Percentiles rank a stretch among this genome's conserved stretches.
phyloP scores from a whole-genome alignment of 73 alveolate species.

The Paramecium bursaria region DNA sequence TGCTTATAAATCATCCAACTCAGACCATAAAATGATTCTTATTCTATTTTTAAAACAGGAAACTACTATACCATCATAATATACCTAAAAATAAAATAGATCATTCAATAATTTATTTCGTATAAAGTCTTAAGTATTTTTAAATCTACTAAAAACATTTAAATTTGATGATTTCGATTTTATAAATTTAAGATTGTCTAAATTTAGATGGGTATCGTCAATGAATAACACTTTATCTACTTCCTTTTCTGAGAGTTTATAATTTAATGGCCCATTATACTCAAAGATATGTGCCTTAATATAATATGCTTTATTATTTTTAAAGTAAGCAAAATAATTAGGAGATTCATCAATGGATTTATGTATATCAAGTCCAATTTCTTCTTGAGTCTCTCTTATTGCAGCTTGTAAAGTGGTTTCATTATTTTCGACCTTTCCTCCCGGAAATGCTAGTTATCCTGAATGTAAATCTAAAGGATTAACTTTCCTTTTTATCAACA shows the following conservation, averaged over 20 bases:
- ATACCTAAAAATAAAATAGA: not conserved
- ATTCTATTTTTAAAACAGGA: constrained; percentile 9
- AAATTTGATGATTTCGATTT: not conserved
- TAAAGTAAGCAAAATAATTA: constrained; percentile 50
- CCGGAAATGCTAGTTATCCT: constrained; percentile 68
- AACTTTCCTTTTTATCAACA: constrained; percentile 22
- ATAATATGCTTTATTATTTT: not conserved
- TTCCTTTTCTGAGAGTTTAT: not conserved
- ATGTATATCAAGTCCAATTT: constrained; percentile 64
- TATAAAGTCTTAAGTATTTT: not conserved
- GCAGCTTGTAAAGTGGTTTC: constrained; percentile 63
- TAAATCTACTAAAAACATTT: constrained; percentile 7
- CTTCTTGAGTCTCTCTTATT: constrained; percentile 59
- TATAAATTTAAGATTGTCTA: not conserved
- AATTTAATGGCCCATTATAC: not conserved
- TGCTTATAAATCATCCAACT: constrained; percentile 17
- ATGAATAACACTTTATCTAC: constrained; percentile 35
- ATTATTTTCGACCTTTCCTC: constrained; percentile 66
- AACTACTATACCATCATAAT: not conserved
- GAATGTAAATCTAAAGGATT: constrained; percentile 52
- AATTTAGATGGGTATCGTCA: not conserved
- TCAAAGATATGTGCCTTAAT: constrained; percentile 24
- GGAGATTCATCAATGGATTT: not conserved
- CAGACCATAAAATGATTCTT: constrained; percentile 34
- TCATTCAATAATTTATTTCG: not conserved